These are phyloP conservation scores for Pestalotiopsis sp. DNA, from an alignment of 2,329 filamentous ascomycete genomes.

Conservation along the genomic window DNA sequence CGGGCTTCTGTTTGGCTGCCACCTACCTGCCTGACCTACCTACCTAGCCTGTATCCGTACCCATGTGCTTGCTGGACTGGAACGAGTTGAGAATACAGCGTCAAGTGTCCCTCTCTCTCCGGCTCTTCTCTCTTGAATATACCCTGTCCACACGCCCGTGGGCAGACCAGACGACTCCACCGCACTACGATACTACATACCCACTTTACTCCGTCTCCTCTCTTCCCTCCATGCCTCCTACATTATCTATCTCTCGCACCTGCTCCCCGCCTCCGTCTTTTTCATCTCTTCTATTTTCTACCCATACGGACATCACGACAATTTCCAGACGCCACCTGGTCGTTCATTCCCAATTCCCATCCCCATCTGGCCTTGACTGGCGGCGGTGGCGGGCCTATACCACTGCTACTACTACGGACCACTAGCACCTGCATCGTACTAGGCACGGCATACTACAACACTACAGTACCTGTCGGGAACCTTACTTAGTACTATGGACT, in stretches of 20 bases:
- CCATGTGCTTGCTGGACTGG: not conserved
- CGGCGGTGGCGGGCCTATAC: constrained; percentile 21
- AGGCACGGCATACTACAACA: constrained; percentile 19
- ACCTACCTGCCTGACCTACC: not conserved
- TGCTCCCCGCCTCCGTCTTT: constrained; percentile 19
- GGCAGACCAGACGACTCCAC: constrained; percentile 6
- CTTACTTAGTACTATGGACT: not conserved
- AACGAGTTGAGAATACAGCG: not conserved
- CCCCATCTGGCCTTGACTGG: constrained; percentile 20
- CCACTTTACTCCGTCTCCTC: constrained; percentile 14
- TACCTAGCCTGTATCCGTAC: not conserved
- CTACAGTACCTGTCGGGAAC: not conserved
- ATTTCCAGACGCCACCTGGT: constrained; percentile 16
- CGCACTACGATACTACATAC: not conserved
- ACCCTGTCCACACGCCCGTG: not conserved
- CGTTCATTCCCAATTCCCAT: constrained; percentile 26
- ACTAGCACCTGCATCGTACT: constrained; percentile 25
- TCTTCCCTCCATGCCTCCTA: constrained; percentile 13
- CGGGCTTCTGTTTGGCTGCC: not conserved
- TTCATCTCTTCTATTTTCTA: constrained; percentile 16
- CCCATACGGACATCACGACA: not conserved
- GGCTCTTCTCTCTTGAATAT: not conserved
- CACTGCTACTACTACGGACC: constrained; percentile 13
- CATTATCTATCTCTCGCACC: constrained; percentile 20
- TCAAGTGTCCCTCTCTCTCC: not conserved